These are phyloP conservation scores for Cynara cardunculus DNA, from an alignment of 129 eudicot genomes.

Conservation along the genomic window DNA sequence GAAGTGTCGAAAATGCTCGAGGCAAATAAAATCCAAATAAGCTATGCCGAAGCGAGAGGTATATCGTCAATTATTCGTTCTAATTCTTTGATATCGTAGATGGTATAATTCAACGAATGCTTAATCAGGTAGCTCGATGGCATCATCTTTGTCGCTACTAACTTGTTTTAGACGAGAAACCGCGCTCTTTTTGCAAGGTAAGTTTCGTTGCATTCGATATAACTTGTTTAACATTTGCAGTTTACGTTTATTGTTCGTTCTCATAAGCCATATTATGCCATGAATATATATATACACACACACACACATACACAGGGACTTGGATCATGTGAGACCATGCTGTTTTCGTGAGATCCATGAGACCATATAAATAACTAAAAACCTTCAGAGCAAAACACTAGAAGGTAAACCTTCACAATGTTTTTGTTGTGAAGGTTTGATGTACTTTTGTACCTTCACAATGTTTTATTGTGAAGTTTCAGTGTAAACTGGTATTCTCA, in stretches of 20 bases:
- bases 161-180: slow-evolving; percentile 59
- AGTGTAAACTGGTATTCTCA: no score
- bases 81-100: not conserved
- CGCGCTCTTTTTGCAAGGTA: slow-evolving; percentile 49
- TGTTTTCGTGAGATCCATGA: no score
- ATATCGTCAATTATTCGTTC: not conserved
- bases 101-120: not conserved
- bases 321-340: no score
- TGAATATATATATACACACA: no score
- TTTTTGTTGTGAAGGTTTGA: no score
- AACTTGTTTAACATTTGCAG: not conserved
- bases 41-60: slow-evolving; percentile 75
- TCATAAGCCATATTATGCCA: not conserved
- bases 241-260: not conserved
- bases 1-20: slow-evolving; percentile 92
- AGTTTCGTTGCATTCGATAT: not conserved
- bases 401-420: no score
- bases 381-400: no score
- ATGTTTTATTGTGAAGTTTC: no score
- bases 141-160: slow-evolving; percentile 35
- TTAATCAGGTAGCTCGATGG: slow-evolving; percentile 48
- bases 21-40: slow-evolving; percentile 69
- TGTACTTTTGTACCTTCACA: no score
- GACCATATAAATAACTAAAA: no score
- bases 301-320: no score